Evolutionary conservation across 768 basidiomycete species (phyloP).

Genomic region (Russula emetica): DNA sequence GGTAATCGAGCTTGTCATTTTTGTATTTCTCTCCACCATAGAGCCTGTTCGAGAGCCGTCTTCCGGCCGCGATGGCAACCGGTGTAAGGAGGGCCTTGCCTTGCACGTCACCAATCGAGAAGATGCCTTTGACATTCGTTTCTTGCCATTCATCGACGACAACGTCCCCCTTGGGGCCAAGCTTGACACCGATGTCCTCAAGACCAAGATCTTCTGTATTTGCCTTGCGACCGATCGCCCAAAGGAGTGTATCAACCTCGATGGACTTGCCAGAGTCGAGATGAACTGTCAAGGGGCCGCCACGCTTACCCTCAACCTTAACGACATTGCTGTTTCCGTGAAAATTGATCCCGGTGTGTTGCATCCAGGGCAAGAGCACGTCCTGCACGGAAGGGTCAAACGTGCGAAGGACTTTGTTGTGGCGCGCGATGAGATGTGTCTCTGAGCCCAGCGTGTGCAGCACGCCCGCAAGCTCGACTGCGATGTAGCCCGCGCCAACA

Average conservation of each 20-base stretch:
- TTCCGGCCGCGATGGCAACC: slow-evolving; percentile 94
- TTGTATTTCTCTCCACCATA: slow-evolving; percentile 87
- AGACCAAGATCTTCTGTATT: slow-evolving; percentile 76
- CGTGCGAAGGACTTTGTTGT: slow-evolving; percentile 84
- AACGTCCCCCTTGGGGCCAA: slow-evolving; percentile 77
- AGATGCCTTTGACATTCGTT: slow-evolving; percentile 63
- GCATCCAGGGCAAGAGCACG: slow-evolving; percentile 85
- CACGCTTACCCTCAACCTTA: slow-evolving; percentile 71
- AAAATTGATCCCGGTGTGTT: slow-evolving; percentile 86
- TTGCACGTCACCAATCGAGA: slow-evolving; percentile 86
- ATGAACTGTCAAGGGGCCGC: slow-evolving; percentile 68
- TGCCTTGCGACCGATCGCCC: slow-evolving; percentile 90
- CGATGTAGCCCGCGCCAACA: slow-evolving; percentile 97
- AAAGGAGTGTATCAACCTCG: slow-evolving; percentile 83
- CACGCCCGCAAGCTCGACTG: slow-evolving; percentile 93
- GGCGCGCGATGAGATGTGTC: slow-evolving; percentile 87
- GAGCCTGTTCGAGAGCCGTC: slow-evolving; percentile 81
- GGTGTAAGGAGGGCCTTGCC: slow-evolving; percentile 94
- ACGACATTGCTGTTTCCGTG: slow-evolving; percentile 74
- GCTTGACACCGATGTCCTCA: slow-evolving; percentile 69
- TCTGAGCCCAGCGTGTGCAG: slow-evolving; percentile 88
- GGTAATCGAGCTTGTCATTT: slow-evolving; percentile 81
- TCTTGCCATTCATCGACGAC: slow-evolving; percentile 91
- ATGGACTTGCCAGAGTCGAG: slow-evolving; percentile 70
- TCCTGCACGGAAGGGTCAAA: slow-evolving; percentile 89